phyloP scores from a whole-genome alignment of 805 yeast species.

The Zygosaccharomyces pseudorouxii region DNA sequence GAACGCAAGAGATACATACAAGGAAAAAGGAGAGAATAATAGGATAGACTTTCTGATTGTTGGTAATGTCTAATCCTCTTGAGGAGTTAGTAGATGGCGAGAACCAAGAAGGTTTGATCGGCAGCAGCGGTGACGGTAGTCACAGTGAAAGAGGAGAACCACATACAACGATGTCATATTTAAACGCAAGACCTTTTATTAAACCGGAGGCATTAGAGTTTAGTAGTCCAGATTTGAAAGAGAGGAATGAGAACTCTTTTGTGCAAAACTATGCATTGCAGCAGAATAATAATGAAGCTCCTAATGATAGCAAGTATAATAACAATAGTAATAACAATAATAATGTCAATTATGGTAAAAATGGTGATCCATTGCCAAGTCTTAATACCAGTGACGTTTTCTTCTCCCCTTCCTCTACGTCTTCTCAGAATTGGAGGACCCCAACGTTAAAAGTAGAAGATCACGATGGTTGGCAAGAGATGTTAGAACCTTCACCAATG shows the following conservation, averaged over 20 bases:
- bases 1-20: neutral
- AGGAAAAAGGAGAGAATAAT: neutral
- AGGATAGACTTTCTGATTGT: neutral
- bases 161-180: neutral
- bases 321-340: neutral
- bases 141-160: neutral
- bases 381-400: slow-evolving; percentile 8
- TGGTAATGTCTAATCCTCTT: slow-evolving; percentile 10
- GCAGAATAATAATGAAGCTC: neutral
- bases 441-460: slow-evolving; percentile 22
- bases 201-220: slow-evolving; percentile 5
- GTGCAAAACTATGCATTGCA: slow-evolving; percentile 7
- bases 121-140: slow-evolving; percentile 1
- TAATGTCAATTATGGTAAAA: neutral
- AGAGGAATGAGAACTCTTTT: slow-evolving; percentile 1
- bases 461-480: slow-evolving; percentile 12
- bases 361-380: slow-evolving; percentile 1
- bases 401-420: slow-evolving; percentile 15
- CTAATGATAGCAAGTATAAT: neutral
- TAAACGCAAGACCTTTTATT: neutral
- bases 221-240: slow-evolving; percentile 5
- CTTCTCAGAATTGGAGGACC: slow-evolving; percentile 14
- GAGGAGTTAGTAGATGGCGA: slow-evolving; percentile 8
- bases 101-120: slow-evolving; percentile 1
- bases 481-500: slow-evolving; percentile 9